Conservation (phyloP, 805 yeast species). For the Barnettozyma sp. region DNA sequence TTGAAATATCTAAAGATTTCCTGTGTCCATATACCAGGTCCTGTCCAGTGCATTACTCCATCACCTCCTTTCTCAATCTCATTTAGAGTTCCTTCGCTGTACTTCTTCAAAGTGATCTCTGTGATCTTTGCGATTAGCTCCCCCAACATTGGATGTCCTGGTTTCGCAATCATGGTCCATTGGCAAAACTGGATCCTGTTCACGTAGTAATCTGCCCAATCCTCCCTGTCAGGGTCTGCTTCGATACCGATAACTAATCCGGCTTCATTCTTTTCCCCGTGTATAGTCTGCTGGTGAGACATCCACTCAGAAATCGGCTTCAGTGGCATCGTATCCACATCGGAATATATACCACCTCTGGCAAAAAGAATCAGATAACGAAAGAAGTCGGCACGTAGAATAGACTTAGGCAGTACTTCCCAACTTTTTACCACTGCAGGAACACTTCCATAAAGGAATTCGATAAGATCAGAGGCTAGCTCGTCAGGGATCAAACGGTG, state of each 20-base stretch:
- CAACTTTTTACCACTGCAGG: constrained; percentile 79
- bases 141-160: constrained; percentile 84
- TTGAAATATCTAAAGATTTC: constrained; percentile 72
- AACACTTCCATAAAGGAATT: constrained; percentile 53
- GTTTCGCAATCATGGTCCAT: constrained; percentile 89
- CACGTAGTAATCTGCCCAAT: constrained; percentile 92
- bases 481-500: constrained; percentile 68
- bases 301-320: constrained; percentile 74
- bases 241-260: constrained; percentile 90
- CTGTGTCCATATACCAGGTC: constrained; percentile 95
- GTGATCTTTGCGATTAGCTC: constrained; percentile 77
- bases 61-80: constrained; percentile 62
- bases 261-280: constrained; percentile 29
- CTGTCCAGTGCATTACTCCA: constrained; percentile 91
- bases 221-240: constrained; percentile 94
- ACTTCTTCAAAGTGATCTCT: constrained; percentile 57
- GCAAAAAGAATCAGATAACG: constrained; percentile 82
- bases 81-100: constrained; percentile 38
- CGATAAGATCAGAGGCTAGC: constrained; percentile 48
- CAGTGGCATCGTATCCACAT: constrained; percentile 76
- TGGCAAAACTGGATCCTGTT: constrained; percentile 92
- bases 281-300: constrained; percentile 34
- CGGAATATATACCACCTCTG: constrained; percentile 89
- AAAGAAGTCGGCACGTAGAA: constrained; percentile 89
- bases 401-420: constrained; percentile 66